Evolutionary conservation across 2,329 filamentous ascomycete species (phyloP), one percentile per base, ranked within the genome.

Genomic region (Mariannaea sp.): DNA sequence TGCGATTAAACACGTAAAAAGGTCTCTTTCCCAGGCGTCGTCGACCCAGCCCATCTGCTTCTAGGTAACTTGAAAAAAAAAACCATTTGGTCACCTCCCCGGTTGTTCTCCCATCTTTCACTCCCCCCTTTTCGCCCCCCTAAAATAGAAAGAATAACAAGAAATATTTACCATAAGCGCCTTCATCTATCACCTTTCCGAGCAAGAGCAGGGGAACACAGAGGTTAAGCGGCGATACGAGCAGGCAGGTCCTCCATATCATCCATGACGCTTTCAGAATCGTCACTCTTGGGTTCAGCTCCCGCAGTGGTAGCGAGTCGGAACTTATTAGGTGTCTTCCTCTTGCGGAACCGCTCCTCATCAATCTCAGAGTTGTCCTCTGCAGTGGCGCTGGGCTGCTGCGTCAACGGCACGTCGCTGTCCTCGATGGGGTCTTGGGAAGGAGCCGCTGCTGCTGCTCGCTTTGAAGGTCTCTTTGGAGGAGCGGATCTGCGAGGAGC

Each of bases 201-300:
- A 27, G 16, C 38, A 53, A 49, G 64, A 29, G 38, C 49, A 22
- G 33, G 13, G n/a, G n/a, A n/a, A n/a, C n/a, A n/a, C n/a, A n/a
- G n/a, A n/a, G n/a, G n/a, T n/a, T n/a, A n/a, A n/a, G n/a, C n/a
- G n/a, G n/a, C n/a, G n/a, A 68, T 38, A 10, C 64, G 65, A n/a
- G 70, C 70, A 5, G 74, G 74, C 33, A 77, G 60, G 51, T 77
- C 75, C 47, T 76, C 73, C 75, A 77, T 75, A 36, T 76, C 74
- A 27, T 76, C 73, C 71, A 76, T 75, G 12, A 67, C 66, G 30
- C 71, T 73, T 17, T 70, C 69, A 4, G 66, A 70, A 12, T 60
- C 64, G 10, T 65, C 59, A 17, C 53, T 52, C 40, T 35, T 33
- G n/a, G 56, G 53, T 10, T 38, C 49, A 4, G 53, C 47, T 26